Base-by-base conservation (phyloP, 176 grass and related monocot genomes). In the Triticum urartu region DNA sequence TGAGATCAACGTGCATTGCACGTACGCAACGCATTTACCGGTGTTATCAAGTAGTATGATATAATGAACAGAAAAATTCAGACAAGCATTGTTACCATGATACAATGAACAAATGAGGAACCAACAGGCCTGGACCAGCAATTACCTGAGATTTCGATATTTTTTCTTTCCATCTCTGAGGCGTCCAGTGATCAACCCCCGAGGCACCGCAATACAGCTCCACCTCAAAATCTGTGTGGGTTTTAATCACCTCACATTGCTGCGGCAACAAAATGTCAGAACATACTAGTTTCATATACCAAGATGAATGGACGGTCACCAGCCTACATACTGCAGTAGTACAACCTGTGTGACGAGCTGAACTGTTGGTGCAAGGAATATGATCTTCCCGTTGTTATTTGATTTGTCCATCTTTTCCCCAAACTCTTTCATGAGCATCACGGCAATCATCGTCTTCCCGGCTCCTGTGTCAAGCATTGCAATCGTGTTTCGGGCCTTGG, bases 361-460 rank as follows among this genome's bases (percentile, higher is more conserved):
- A 69, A 95, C 95, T 14, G 93, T 98, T 13, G 95, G 93, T 4
- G 93, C 87, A 39, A 95, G 93, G 66, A 94, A 98, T 68, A 98
- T 88, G 83, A 92, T 63, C 38, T 90, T 91, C 64, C 32, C 62
- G 21, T 64, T 72, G n/a, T 86, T 91, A 75, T 70, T 88, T 61
- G 81, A 20, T 74, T 50, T 86, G 59, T 71, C 84, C n/a, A 89
- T 70, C 28, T 75, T 86, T n/a, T 48, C 76, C 65, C 59, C 85
- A 45, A 95, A 77, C 38, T 94, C 42, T 38, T 91, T 92, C 66
- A 98, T 95, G 36, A 98, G 91, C 95, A 98, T 98, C 26, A 94
- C 84, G 5, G 95, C 89, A 26, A 95, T 94, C 93, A 98, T 98
- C 21, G 95, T 98, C 86, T 92, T 98, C 61, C 91, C 95, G 1